These are phyloP conservation scores for Nemania diffusa DNA, from an alignment of 2,329 filamentous ascomycete species.

Conservation along the genomic window DNA sequence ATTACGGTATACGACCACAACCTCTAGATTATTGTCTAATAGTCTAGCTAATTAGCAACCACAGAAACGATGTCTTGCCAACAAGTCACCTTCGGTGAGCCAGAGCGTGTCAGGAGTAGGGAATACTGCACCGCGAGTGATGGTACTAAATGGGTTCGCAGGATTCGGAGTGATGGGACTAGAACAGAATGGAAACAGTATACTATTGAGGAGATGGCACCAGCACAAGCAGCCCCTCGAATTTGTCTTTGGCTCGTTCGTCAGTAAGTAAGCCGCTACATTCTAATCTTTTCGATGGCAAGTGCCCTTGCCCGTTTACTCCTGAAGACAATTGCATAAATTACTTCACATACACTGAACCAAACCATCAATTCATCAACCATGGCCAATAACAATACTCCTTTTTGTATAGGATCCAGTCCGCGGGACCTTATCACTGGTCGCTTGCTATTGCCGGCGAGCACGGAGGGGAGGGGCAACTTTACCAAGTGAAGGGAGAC, in stretches of 20 bases:
- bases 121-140: conserved; percentile 3
- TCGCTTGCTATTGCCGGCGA: background rate
- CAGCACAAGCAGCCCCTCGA: background rate
- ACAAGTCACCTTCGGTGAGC: background rate
- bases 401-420: background rate
- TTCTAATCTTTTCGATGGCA: too few relatives aligned
- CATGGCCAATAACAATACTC: too few relatives aligned
- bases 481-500: conserved; percentile 5
- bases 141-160: conserved; percentile 1
- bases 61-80: background rate
- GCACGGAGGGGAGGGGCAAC: background rate
- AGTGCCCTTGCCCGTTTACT: too few relatives aligned
- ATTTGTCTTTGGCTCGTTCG: conserved; percentile 4
- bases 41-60: background rate
- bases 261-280: background rate
- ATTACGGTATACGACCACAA: background rate
- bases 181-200: background rate
- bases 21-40: background rate
- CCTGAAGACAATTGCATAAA: too few relatives aligned
- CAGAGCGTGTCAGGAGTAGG: conserved; percentile 12
- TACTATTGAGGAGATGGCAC: background rate
- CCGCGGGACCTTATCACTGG: background rate
- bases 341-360: too few relatives aligned
- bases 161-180: background rate
- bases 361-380: too few relatives aligned